Base-by-base conservation (phyloP, 2,329 filamentous ascomycete genomes). In the Xenoacremonium recifei region DNA sequence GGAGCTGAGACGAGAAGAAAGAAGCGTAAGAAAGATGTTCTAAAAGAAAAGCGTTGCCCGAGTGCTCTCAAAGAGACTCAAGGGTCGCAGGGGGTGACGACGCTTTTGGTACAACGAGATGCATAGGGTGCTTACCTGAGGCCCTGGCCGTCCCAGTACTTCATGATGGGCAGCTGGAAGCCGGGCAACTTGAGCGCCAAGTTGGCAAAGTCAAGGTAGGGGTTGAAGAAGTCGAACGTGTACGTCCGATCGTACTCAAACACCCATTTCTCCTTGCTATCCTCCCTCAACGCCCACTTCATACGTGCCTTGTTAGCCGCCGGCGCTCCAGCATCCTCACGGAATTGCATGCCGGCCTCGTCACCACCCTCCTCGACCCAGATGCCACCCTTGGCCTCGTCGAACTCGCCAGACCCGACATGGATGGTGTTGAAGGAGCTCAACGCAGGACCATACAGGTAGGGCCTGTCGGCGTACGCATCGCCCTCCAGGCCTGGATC, bases 401-500 rank as follows among this genome's bases (percentile, higher is more conserved):
- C 72, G 37, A 70, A 58, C n/a, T 67, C 61, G 2, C 68, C 67
- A 2, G 68, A 61, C 0, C 89, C 88, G 3, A 91, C 76, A 31
- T 84, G 70, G 12, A 96, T 68, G 17, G 79, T 72, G 59, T 96
- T 96, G 63, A 95, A 90, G 2, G 82, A 87, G 44, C 83, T 86
- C 37, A 95, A 64, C 0, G 89, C 84, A 0, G 89, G 84, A 0
- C 92, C 91, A 58, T 93, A 96, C 4, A 97, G 68, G 58, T 90
- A 89, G 1, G 92, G 93, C 54, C 79, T 74, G 58, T 97, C 91
- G 4, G 88, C 87, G 54, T 95, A 91, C 0, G 88, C 84, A 62
- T 99, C 91, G 9, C 90, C 91, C 7, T 96, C 89, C 1, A 99
- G 70, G 0, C 90, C 89, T 0, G 92, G 92, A 60, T 99, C 92